These are phyloP conservation scores for Luffa aegyptiaca DNA, from an alignment of 306 rosid species.

Conservation along the genomic window DNA sequence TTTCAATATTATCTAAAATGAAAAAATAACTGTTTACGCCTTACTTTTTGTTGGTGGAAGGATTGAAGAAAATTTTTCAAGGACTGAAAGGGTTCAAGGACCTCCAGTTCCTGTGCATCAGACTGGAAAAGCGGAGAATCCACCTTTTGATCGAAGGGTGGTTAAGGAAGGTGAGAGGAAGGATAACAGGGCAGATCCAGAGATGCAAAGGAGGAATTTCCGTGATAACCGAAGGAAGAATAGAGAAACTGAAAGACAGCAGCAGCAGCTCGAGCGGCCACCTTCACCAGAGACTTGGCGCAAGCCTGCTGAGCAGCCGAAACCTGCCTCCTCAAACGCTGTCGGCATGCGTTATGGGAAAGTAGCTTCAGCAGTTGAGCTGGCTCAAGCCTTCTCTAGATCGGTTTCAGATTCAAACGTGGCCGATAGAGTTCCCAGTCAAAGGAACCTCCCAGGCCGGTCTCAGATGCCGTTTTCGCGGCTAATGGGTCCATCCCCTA, in stretches of 20 bases:
- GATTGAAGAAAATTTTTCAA: conserved; percentile 43
- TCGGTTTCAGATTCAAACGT: conserved; percentile 66
- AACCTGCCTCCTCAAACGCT: conserved; percentile 29
- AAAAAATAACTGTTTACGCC: background rate
- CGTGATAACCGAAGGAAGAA: conserved; percentile 43
- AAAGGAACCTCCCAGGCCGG: conserved; percentile 42
- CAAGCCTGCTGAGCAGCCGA: conserved; percentile 65
- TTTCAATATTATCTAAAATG: background rate
- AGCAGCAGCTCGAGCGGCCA: conserved; percentile 45
- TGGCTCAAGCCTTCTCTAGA: conserved; percentile 87
- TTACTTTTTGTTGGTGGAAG: conserved; percentile 27
- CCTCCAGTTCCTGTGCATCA: conserved; percentile 25
- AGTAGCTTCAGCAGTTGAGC: conserved; percentile 89
- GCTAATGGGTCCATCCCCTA: conserved; percentile 63
- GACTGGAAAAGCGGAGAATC: conserved; percentile 40
- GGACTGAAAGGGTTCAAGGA: conserved; percentile 47
- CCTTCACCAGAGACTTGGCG: conserved; percentile 95
- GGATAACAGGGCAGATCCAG: conserved; percentile 51
- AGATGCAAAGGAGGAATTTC: conserved; percentile 66
- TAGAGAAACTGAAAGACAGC: conserved; percentile 52
- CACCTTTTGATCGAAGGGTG: conserved; percentile 43
- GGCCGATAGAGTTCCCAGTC: conserved; percentile 40
- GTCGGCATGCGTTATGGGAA: conserved; percentile 41
- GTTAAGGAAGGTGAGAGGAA: conserved; percentile 53
- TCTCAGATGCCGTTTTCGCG: conserved; percentile 77